phyloP scores from a whole-genome alignment of 768 basidiomycete genomes.

The Trametes coccinea region DNA sequence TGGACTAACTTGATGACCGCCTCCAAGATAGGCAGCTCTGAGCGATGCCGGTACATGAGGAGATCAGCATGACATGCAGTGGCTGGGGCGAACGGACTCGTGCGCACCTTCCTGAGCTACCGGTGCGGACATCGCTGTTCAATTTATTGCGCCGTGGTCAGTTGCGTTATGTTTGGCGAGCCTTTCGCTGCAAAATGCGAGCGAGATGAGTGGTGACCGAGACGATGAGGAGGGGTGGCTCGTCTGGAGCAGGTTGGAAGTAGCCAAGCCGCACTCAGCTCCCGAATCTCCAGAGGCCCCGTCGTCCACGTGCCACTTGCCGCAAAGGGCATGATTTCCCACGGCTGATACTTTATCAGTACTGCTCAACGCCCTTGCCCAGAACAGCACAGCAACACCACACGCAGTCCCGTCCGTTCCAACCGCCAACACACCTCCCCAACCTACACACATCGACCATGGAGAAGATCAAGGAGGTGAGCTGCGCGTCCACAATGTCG shows the following conservation, averaged over 20 bases:
- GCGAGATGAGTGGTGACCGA: conserved; percentile 4
- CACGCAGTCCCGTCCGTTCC: conserved; percentile 12
- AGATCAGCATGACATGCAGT: conserved; percentile 24
- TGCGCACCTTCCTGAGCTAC: conserved; percentile 78
- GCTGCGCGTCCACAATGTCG: not conserved
- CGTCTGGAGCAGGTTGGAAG: not conserved
- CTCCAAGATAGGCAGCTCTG: conserved; percentile 93
- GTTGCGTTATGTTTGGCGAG: not conserved
- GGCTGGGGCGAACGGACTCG: conserved; percentile 22
- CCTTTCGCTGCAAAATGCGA: not conserved
- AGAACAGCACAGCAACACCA: conserved; percentile 25
- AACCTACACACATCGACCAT: conserved; percentile 33
- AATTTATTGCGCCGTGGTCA: not conserved
- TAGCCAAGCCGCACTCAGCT: not conserved
- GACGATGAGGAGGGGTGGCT: conserved; percentile 16
- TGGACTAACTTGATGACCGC: conserved; percentile 78
- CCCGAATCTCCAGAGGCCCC: not conserved
- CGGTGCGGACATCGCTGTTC: conserved; percentile 55
- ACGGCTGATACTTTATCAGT: conserved; percentile 35
- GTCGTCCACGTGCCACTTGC: conserved; percentile 18
- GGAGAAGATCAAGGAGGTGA: conserved; percentile 52
- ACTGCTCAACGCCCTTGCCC: conserved; percentile 27
- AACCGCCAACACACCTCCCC: conserved; percentile 18
- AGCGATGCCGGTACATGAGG: conserved; percentile 29
- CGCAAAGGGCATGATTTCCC: conserved; percentile 33